These are phyloP conservation scores for Golubevia pallescens DNA, from an alignment of 1,284 basidiomycete species.

Conservation along the genomic window DNA sequence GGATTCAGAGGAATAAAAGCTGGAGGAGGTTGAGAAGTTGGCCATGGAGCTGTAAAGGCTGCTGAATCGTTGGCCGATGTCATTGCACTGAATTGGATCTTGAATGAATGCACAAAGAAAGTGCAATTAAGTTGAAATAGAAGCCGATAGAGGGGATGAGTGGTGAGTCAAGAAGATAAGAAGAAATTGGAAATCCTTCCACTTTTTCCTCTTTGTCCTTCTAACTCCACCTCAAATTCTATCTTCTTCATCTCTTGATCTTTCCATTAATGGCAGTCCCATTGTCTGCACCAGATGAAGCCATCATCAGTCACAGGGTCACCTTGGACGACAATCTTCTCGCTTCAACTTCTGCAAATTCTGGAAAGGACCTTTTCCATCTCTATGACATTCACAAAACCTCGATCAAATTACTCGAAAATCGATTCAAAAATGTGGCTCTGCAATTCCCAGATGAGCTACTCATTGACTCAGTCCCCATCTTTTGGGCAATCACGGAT, in stretches of 20 bases:
- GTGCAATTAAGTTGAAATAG: too few relatives aligned
- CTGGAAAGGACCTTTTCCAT: neutral
- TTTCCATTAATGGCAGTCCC: neutral
- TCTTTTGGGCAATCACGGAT: slow-evolving; percentile 76
- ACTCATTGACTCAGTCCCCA: slow-evolving; percentile 81
- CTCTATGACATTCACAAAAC: neutral
- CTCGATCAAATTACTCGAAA: neutral
- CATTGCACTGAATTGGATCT: too few relatives aligned
- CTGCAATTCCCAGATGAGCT: slow-evolving; percentile 97
- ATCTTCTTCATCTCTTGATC: neutral
- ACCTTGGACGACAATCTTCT: too few relatives aligned
- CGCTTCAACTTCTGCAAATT: too few relatives aligned
- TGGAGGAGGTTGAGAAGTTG: slow-evolving; percentile 71
- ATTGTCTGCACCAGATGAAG: too few relatives aligned
- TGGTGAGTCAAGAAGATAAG: too few relatives aligned
- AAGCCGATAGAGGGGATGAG: too few relatives aligned
- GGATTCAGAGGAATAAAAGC: too few relatives aligned
- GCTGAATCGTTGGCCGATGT: too few relatives aligned
- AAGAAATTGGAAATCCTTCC: too few relatives aligned
- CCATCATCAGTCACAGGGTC: too few relatives aligned
- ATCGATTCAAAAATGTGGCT: slow-evolving; percentile 67
- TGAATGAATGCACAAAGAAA: too few relatives aligned
- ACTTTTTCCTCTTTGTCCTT: neutral
- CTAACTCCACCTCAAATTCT: neutral
- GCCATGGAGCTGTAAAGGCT: slow-evolving; percentile 69